A percentile compares a stretch with the other conserved stretches of the same genome.
phyloP scores from a whole-genome alignment of 257 asterid genomes.

The Salvia miltiorrhiza region DNA sequence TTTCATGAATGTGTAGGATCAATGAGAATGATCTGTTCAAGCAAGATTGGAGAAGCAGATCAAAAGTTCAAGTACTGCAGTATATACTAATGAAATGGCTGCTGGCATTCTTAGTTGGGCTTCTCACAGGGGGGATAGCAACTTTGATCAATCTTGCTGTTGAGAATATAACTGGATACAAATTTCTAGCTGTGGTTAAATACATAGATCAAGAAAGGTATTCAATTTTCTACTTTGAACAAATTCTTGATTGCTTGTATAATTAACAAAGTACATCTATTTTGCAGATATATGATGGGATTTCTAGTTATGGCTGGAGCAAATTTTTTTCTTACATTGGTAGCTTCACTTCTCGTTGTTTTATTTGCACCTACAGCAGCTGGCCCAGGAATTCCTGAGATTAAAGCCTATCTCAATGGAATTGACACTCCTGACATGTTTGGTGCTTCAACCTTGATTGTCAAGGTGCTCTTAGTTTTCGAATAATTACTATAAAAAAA shows the following conservation, averaged over 20 bases:
- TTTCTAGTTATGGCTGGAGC: constrained; percentile 52
- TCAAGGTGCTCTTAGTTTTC: constrained; percentile 44
- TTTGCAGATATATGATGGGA: constrained; percentile 70
- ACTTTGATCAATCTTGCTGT: constrained; percentile 79
- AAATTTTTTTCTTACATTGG: constrained; percentile 59
- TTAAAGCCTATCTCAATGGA: constrained; percentile 91
- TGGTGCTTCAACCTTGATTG: constrained; percentile 75
- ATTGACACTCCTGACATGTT: constrained; percentile 86
- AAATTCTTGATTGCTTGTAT: not conserved
- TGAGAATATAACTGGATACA: constrained; percentile 87
- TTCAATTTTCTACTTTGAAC: no score
- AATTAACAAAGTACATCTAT: not conserved
- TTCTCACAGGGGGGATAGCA: constrained; percentile 74
- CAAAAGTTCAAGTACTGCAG: constrained; percentile 69
- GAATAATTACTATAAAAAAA: not conserved
- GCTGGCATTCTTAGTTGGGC: constrained; percentile 80
- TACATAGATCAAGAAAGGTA: constrained; percentile 76
- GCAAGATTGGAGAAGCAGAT: constrained; percentile 97
- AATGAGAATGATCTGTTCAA: constrained; percentile 93
- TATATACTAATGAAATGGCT: constrained; percentile 74
- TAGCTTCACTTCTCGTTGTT: constrained; percentile 69
- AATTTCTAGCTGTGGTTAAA: constrained; percentile 51
- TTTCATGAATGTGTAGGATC: constrained; percentile 41
- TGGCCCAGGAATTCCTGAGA: constrained; percentile 93
- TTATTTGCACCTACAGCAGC: constrained; percentile 93